Base-by-base conservation (phyloP, 2,329 filamentous ascomycete genomes). In the Cercospora sp. region DNA sequence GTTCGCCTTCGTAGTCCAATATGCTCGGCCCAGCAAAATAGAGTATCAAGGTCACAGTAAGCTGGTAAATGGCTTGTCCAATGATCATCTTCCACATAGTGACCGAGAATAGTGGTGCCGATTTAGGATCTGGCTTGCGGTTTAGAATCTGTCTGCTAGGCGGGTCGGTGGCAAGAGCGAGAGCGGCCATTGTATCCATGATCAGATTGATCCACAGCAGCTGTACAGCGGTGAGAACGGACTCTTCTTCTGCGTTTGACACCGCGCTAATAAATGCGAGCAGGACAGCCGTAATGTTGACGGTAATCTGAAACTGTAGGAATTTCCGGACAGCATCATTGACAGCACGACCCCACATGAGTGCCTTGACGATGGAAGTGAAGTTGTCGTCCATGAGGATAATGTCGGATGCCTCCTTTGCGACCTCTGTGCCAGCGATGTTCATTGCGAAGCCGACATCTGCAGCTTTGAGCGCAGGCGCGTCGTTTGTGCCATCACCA, bases 81-180 rank as follows among this genome's bases (percentile, higher is more conserved):
- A 97, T 86, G 70, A 98, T 97, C 94, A 98, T 98, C 85, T 98
- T 98, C 94, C 94, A 97, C 94, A 98, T 98, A 18, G 91, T 94
- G 37, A 90, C 84, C 1, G 93, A 96, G 74, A 98, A 95, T 5
- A 94, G 83, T 1, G 90, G 85, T 6, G 90, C 89, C 32, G 87
- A 89, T 76, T 93, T 93, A 2, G 89, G 86, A 67, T 92, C 88
- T 1, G 92, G 92, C 79, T 92, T 93, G 66, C 93, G 88, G 74
- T 97, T 84, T 61, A 97, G 82, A 28, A 97, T 90, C 73, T 88
- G 91, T 63, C 91, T 89, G 12, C 91, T 91, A 0, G 93, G 93
- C n/a, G 93, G 92, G 77, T 97, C 93, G 1, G 93, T 97, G 1
- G 93, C 93, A 63, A 97, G 86, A 8, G 93, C 93, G 49, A 97